These are phyloP conservation scores for Rhizopus stolonifer DNA, from an alignment of 371 early-diverging fungal species.

Conservation along the genomic window DNA sequence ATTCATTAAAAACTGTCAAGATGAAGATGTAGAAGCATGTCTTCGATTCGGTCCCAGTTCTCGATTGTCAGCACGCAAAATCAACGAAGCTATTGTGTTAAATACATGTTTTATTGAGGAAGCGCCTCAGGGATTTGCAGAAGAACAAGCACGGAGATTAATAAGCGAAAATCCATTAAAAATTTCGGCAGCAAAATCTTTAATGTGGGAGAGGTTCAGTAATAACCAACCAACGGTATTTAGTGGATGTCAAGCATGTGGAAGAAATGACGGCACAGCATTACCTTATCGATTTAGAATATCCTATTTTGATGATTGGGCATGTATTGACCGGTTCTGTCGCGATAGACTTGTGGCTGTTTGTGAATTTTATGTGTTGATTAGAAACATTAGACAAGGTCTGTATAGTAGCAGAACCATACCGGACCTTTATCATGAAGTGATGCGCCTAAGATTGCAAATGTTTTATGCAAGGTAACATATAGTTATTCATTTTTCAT, in stretches of 20 bases:
- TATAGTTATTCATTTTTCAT: background rate
- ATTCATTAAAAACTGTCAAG: constrained; percentile 81
- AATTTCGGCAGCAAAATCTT: constrained; percentile 55
- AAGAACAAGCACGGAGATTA: constrained; percentile 62
- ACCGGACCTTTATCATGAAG: constrained; percentile 80
- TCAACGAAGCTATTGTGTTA: constrained; percentile 85
- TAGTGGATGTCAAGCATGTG: constrained; percentile 87
- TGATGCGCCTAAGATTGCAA: constrained; percentile 76
- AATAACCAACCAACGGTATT: constrained; percentile 49
- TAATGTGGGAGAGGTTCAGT: constrained; percentile 69
- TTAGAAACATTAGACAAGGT: constrained; percentile 85
- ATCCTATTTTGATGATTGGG: constrained; percentile 81
- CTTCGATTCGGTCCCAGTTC: constrained; percentile 86
- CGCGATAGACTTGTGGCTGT: constrained; percentile 90
- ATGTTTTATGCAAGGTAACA: constrained; percentile 83
- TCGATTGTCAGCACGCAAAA: constrained; percentile 77
- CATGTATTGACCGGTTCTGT: constrained; percentile 83
- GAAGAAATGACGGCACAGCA: constrained; percentile 57
- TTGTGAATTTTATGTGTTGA: constrained; percentile 91
- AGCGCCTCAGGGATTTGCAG: constrained; percentile 68
- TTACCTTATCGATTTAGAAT: constrained; percentile 81
- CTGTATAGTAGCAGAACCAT: constrained; percentile 72
- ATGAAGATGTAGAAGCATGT: constrained; percentile 89
- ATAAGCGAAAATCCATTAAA: constrained; percentile 49
- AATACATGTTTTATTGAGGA: constrained; percentile 79